Evolutionary conservation across 306 rosid genomes (phyloP).

Genomic region (Acacia crassicarpa): DNA sequence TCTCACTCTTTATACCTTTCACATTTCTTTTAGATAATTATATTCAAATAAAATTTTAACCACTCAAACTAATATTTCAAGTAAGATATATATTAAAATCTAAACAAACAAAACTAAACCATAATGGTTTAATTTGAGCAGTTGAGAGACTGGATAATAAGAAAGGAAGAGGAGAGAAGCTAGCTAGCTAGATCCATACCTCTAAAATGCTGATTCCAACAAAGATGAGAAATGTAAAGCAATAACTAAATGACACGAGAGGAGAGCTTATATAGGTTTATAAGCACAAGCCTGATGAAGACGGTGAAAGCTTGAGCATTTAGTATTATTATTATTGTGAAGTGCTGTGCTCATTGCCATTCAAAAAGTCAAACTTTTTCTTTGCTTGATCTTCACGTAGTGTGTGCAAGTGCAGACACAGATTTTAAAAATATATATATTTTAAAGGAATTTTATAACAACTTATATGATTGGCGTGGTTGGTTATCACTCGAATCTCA

Average conservation of each 20-base stretch:
- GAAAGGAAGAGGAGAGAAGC: not conserved
- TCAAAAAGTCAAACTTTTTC: not conserved
- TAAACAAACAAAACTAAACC: not conserved
- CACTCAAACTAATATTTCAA: not conserved
- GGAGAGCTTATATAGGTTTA: not conserved
- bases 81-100: no score
- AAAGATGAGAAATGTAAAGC: not conserved
- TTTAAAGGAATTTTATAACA: no score
- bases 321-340: not conserved
- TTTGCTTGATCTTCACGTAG: not conserved
- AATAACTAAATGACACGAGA: not conserved
- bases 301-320: slow-evolving; percentile 11
- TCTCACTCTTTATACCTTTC: not conserved
- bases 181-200: not conserved
- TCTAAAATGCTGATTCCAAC: not conserved
- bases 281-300: not conserved
- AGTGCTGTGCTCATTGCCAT: not conserved
- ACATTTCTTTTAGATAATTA: no score
- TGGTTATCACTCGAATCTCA: no score
- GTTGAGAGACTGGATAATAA: not conserved
- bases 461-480: no score
- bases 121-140: not conserved
- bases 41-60: not conserved
- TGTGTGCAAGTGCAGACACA: no score
- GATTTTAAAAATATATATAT: no score